phyloP scores from a whole-genome alignment of 2,329 filamentous ascomycete species.

The Beauveria australis region DNA sequence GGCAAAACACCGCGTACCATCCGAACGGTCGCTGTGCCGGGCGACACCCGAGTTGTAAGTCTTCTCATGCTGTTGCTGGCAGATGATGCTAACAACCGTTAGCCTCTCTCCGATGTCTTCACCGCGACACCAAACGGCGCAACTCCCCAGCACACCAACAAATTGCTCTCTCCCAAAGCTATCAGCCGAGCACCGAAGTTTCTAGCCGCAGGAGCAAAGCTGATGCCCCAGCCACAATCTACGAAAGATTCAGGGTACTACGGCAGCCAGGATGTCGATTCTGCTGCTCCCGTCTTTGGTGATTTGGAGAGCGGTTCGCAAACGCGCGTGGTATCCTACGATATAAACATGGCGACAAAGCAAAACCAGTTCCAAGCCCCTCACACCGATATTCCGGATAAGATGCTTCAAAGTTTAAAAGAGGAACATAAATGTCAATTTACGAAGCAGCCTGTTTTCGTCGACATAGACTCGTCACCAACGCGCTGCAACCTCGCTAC shows the following conservation, averaged over 20 bases:
- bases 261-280: conserved; percentile 47
- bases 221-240: conserved; percentile 15
- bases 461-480: conserved; percentile 1
- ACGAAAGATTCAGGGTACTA: conserved; percentile 61
- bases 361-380: conserved; percentile 19
- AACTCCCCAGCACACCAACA: conserved; percentile 29
- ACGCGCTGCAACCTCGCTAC: background rate
- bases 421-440: conserved; percentile 31
- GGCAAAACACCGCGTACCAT: conserved; percentile 71
- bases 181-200: conserved; percentile 23
- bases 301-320: conserved; percentile 13
- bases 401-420: conserved; percentile 34
- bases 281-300: conserved; percentile 15
- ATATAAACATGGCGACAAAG: conserved; percentile 14
- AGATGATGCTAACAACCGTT: conserved; percentile 14
- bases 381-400: conserved; percentile 25
- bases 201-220: conserved; percentile 23
- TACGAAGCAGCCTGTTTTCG: conserved; percentile 2
- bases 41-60: conserved; percentile 57
- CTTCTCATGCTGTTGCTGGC: conserved; percentile 13
- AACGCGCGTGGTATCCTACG: background rate
- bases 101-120: conserved; percentile 55
- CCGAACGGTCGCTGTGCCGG: conserved; percentile 46
- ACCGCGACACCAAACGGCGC: conserved; percentile 46
- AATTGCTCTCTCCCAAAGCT: conserved; percentile 25